Evolutionary conservation across 148 eudicot genomes (phyloP), one percentile per base, ranked within the genome.

Genomic region (Cornus florida): DNA sequence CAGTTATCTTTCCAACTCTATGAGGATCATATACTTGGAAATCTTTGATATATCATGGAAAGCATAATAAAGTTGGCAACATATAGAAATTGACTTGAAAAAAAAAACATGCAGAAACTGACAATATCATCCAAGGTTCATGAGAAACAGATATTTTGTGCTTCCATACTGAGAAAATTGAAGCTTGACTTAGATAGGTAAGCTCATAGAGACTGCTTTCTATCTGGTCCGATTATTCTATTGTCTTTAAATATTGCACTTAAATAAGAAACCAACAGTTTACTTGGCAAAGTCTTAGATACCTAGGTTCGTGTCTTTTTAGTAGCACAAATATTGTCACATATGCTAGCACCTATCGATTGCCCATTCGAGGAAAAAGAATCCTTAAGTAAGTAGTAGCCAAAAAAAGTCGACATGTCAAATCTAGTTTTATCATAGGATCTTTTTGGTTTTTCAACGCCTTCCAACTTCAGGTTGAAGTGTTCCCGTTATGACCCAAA

Each of bases 41-140:
- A 78, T 92, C 94, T 84, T 93, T 95, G 76, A 95, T 90, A 75
- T 95, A 95, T 38, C 98, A 97, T 93, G 87, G 33, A 72, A 67
- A 70, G 32, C 75, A 83, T 39, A 76, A 69, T 59, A 72, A 70
- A 53, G 17, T 48, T 24, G n/a, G 20, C 12, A 50, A 32, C 28
- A 43, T 9, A 14, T 5, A 38, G 17, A 66, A 59, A 69, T 70
- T 39, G 69, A 13, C 17, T 43, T 43, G 48, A 5, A 5, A 43
- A 43, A 43, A 43, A 43, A 43, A 6, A 43, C 38, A 43, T 43
- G 6, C 48, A 35, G 38, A 43, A 43, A 7, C 48, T 43, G 38
- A 35, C 38, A 71, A 73, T 20, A 32, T 62, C 46, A 32, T 62
- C 71, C 75, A 12, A 69, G 22, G 67, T 39, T 24, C 41, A 56